Conservation (phyloP, 257 asterid species). For the Parsonsia alboflavescens region DNA sequence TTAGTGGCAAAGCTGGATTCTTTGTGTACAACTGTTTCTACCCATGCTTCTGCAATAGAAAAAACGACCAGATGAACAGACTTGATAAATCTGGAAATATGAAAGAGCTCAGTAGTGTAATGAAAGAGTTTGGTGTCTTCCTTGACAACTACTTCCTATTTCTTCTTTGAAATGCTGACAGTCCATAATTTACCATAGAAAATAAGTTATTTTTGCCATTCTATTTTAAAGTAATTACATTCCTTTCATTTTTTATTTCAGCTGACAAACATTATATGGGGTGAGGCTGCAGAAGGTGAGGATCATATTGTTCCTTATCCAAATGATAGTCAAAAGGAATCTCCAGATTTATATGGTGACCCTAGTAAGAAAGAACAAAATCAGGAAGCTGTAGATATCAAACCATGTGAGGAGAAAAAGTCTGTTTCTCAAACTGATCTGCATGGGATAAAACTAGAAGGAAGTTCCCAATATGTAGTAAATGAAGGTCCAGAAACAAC, state of each 20-base stretch:
- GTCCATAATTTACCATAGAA: neutral
- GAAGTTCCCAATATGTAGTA: constrained; percentile 35
- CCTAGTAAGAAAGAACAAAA: constrained; percentile 44
- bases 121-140: too few species aligned
- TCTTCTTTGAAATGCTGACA: neutral
- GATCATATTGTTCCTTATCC: constrained; percentile 88
- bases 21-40: neutral
- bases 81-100: neutral
- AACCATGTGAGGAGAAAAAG: constrained; percentile 40
- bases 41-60: neutral
- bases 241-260: constrained; percentile 32
- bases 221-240: constrained; percentile 6
- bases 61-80: neutral
- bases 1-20: neutral
- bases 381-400: constrained; percentile 32
- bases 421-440: constrained; percentile 28
- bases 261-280: constrained; percentile 84
- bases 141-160: neutral
- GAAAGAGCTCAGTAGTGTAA: neutral
- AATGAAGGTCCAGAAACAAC: constrained; percentile 25
- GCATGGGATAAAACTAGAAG: constrained; percentile 27
- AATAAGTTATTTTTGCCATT: neutral
- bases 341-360: constrained; percentile 36
- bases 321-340: constrained; percentile 47
- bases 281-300: constrained; percentile 56